A percentile compares a stretch with the other conserved stretches of the same genome.
These are phyloP conservation scores for Kazachstania africana DNA, from an alignment of 805 yeast genomes.

Conservation along the genomic window DNA sequence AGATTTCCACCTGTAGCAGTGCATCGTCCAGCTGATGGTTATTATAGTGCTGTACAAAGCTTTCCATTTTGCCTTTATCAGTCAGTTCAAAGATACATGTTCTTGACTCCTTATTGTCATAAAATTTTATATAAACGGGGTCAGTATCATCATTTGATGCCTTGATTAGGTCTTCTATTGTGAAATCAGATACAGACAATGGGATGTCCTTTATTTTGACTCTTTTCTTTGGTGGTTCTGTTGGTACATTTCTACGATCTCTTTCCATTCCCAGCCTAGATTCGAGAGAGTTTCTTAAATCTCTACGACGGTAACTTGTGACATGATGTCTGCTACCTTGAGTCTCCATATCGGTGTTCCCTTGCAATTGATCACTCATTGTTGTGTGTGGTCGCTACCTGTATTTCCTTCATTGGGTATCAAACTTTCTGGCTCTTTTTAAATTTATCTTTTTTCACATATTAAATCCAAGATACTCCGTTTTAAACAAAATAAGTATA, in stretches of 20 bases:
- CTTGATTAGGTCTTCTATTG: conserved; percentile 23
- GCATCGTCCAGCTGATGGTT: conserved; percentile 13
- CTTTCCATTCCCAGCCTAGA: conserved; percentile 15
- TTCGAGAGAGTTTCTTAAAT: conserved; percentile 22
- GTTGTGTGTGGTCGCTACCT: no score
- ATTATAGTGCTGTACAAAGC: conserved; percentile 16
- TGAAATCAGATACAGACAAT: conserved; percentile 21
- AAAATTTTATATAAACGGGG: conserved; percentile 14
- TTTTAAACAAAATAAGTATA: no score
- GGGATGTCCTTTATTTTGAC: conserved; percentile 17
- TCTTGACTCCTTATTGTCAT: conserved; percentile 20
- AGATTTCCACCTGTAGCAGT: conserved; percentile 14
- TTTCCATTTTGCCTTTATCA: conserved; percentile 10
- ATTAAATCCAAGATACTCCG: no score
- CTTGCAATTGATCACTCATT: no score
- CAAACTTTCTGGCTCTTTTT: no score
- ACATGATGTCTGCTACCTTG: no score
- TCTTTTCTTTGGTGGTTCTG: conserved; percentile 13
- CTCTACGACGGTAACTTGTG: conserved; percentile 26
- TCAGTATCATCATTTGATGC: conserved; percentile 17
- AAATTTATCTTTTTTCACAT: no score
- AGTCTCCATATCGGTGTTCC: no score
- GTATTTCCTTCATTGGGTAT: no score
- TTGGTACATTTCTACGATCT: background rate
- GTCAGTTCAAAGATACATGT: conserved; percentile 21